These are phyloP conservation scores for Lagenidium sp. DNA, from an alignment of 352 stramenopile genomes.

Conservation along the genomic window DNA sequence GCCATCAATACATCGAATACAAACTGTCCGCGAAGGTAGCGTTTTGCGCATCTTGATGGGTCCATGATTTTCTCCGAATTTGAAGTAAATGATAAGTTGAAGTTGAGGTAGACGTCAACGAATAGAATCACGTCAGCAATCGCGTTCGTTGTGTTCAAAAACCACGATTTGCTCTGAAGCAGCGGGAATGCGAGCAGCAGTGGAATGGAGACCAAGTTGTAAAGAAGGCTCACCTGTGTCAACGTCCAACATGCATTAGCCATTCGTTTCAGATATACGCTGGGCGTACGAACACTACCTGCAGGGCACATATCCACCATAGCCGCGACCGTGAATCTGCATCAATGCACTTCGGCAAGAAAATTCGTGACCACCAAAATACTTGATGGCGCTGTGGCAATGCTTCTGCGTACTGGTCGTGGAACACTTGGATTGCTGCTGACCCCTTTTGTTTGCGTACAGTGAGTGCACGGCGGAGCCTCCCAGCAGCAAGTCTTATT, in stretches of 20 bases:
- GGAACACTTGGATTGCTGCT: not conserved
- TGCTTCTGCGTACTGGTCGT: conserved; percentile 2
- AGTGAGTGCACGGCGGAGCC: not conserved
- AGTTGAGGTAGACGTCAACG: conserved; percentile 42
- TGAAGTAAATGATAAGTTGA: conserved; percentile 37
- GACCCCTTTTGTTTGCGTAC: not conserved
- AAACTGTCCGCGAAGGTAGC: conserved; percentile 31
- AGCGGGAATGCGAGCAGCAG: conserved; percentile 27
- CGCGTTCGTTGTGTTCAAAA: conserved; percentile 15
- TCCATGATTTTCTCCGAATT: conserved; percentile 49
- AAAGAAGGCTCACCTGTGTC: conserved; percentile 15
- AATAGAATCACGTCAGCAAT: conserved; percentile 22
- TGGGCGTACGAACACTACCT: too few relatives aligned
- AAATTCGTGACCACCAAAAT: conserved; percentile 3
- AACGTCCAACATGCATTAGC: too few relatives aligned
- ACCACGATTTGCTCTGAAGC: conserved; percentile 16
- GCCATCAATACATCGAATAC: conserved; percentile 30
- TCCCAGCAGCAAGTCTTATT: too few relatives aligned
- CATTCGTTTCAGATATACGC: too few relatives aligned
- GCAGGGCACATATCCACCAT: conserved; percentile 33
- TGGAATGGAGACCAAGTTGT: not conserved
- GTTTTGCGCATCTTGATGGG: conserved; percentile 16
- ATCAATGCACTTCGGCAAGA: conserved; percentile 31
- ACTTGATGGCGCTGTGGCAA: not conserved
- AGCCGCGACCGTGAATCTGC: conserved; percentile 30